Conservation (phyloP, 2,329 filamentous ascomycete species). For the Diaporthe sp. region DNA sequence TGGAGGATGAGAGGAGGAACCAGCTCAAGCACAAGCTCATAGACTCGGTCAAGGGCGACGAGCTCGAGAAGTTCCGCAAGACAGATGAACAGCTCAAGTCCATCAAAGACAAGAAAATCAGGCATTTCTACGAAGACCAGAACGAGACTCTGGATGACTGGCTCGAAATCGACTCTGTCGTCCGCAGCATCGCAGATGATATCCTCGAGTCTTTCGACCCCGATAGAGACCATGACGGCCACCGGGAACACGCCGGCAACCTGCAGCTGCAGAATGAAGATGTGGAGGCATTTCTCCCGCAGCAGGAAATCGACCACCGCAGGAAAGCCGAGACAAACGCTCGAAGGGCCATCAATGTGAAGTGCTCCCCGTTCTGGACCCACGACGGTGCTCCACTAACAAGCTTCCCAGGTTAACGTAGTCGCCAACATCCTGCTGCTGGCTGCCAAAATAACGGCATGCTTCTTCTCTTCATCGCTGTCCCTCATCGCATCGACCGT, state of each 20-base stretch:
- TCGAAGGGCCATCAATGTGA: constrained; percentile 59
- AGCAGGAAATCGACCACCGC: constrained; percentile 65
- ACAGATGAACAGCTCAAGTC: constrained; percentile 64
- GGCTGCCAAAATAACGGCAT: constrained; percentile 41
- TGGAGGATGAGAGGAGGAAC: constrained; percentile 58
- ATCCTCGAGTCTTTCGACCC: constrained; percentile 73
- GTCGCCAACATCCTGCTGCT: constrained; percentile 43
- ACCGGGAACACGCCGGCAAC: constrained; percentile 65
- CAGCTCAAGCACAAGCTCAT: constrained; percentile 64
- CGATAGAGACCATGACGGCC: constrained; percentile 68
- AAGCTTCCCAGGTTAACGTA: constrained; percentile 37
- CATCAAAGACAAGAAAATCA: constrained; percentile 66
- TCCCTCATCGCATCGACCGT: constrained; percentile 73
- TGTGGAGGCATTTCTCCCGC: constrained; percentile 67
- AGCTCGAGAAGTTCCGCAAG: constrained; percentile 64
- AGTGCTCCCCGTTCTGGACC: not conserved
- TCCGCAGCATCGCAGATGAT: constrained; percentile 66
- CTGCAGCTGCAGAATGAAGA: constrained; percentile 62
- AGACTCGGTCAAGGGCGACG: constrained; percentile 59
- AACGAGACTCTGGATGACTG: constrained; percentile 62
- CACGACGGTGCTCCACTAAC: not conserved
- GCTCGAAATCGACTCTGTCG: constrained; percentile 70
- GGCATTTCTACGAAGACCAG: constrained; percentile 66
- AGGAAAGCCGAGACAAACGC: constrained; percentile 61
- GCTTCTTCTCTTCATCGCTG: constrained; percentile 57